These are phyloP conservation scores for Suillus lakei DNA, from an alignment of 768 basidiomycete genomes.

Conservation along the genomic window DNA sequence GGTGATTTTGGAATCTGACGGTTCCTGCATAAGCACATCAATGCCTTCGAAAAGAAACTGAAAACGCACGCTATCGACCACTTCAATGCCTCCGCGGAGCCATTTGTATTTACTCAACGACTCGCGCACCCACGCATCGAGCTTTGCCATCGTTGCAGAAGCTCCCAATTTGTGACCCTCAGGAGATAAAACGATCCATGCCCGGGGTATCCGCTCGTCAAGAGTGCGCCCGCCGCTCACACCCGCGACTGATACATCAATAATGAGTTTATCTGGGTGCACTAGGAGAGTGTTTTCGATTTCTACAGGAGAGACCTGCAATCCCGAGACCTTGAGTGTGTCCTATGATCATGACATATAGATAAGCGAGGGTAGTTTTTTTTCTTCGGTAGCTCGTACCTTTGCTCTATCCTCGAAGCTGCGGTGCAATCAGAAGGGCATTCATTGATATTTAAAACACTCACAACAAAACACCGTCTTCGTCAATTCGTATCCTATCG, in stretches of 20 bases:
- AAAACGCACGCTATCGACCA: constrained; percentile 60
- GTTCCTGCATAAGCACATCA: constrained; percentile 3
- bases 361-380: constrained; percentile 13
- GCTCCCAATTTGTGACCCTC: constrained; percentile 56
- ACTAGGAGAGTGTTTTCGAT: constrained; percentile 69
- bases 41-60: neutral
- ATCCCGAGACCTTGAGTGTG: constrained; percentile 79
- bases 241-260: constrained; percentile 73
- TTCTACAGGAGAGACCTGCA: constrained; percentile 81
- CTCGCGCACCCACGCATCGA: constrained; percentile 66
- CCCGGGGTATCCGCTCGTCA: constrained; percentile 77
- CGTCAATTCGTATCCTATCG: constrained; percentile 67
- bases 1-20: constrained; percentile 73
- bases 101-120: constrained; percentile 78
- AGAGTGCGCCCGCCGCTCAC: constrained; percentile 71
- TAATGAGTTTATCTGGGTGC: constrained; percentile 64
- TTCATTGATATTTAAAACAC: constrained; percentile 24
- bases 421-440: neutral
- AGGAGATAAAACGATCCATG: constrained; percentile 74
- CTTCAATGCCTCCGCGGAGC: constrained; percentile 71
- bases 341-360: constrained; percentile 47
- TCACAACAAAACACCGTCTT: constrained; percentile 68
- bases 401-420: constrained; percentile 82
- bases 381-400: constrained; percentile 41
- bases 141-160: constrained; percentile 42